Conservation (phyloP, 2,329 filamentous ascomycete species). For the Cladobotryum mycophilum region DNA sequence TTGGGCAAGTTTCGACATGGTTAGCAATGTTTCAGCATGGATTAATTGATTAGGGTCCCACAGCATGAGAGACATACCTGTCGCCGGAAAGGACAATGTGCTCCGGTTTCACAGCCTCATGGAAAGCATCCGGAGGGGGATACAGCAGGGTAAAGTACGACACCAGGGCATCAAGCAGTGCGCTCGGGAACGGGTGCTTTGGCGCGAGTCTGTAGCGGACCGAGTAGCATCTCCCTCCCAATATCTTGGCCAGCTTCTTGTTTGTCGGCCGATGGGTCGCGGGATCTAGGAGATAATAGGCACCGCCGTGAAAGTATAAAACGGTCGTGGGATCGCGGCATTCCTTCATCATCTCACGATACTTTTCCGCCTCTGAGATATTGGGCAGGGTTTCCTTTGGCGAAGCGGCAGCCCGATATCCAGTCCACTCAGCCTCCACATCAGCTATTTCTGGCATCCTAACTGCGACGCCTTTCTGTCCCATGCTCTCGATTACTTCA, state of each 20-base stretch:
- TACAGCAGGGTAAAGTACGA: constrained; percentile 69
- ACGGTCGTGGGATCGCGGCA: constrained; percentile 56
- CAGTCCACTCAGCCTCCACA: constrained; percentile 71
- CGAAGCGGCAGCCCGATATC: constrained; percentile 53
- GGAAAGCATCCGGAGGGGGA: constrained; percentile 60
- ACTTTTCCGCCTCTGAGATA: constrained; percentile 59
- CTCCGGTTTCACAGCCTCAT: constrained; percentile 56
- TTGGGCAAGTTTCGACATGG: background rate
- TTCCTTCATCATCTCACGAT: constrained; percentile 60
- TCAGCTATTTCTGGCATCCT: constrained; percentile 46
- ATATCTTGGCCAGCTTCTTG: constrained; percentile 58
- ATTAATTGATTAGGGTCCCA: background rate
- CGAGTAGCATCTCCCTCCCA: constrained; percentile 61
- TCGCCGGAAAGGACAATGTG: constrained; percentile 70
- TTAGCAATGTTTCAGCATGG: background rate
- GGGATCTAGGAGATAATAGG: constrained; percentile 67
- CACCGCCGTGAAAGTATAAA: constrained; percentile 72
- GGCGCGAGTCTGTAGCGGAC: constrained; percentile 71
- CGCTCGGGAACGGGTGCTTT: constrained; percentile 67
- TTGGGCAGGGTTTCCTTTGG: constrained; percentile 44
- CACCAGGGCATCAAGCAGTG: constrained; percentile 64
- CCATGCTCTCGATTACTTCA: constrained; percentile 40
- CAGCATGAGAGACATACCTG: constrained; percentile 34
- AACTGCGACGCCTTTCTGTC: constrained; percentile 3
- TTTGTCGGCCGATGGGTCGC: constrained; percentile 54